Evolutionary conservation across 305 asterid species (phyloP), one percentile per base, ranked within the genome.

Genomic region (Fraxinus nigra): DNA sequence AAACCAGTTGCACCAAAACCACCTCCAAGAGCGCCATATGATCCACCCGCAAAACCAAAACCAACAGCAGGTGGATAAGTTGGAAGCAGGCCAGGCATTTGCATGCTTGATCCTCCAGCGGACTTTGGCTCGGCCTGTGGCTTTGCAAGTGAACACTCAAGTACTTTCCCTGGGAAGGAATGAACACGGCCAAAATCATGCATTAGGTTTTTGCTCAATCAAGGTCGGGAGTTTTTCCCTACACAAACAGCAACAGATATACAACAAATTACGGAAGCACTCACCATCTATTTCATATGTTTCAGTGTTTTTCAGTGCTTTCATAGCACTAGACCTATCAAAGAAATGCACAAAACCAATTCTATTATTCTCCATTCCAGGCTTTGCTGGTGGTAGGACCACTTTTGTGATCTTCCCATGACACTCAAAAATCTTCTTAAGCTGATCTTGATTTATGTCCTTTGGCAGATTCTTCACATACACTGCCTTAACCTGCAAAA

Each of bases 61-160:
- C 91, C 91, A 75, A 85, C 67, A 82, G 83, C 85, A 75, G 91
- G 90, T 7, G 84, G 87, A 80, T 89, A 89, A 56, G 86, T 75
- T 51, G 91, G 91, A 80, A 86, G 89, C 37, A 87, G 61, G 73
- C 85, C 74, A 37, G 82, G 83, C 85, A 76, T 86, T 73, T 89
- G 88, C 26, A 83, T 69, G 79, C 79, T 80, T 78, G 86, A 14
- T 72, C 84, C 89, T 76, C 89, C 90, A 40, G 91, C 70, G 56
- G 90, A 69, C 76, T 85, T 89, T 80, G 87, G 91, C 24, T 89
- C 92, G 18, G 83, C 89, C 84, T 88, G 92, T 80, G 92, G 92
- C 82, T 89, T 89, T 70, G 92, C 91, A 73, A 89, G 92, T 22
- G 92, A 89, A 80, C 92, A 89, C 77, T 88, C 90, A 86, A 89